Base-by-base conservation (phyloP, 306 rosid species). In the Lablab purpureus region DNA sequence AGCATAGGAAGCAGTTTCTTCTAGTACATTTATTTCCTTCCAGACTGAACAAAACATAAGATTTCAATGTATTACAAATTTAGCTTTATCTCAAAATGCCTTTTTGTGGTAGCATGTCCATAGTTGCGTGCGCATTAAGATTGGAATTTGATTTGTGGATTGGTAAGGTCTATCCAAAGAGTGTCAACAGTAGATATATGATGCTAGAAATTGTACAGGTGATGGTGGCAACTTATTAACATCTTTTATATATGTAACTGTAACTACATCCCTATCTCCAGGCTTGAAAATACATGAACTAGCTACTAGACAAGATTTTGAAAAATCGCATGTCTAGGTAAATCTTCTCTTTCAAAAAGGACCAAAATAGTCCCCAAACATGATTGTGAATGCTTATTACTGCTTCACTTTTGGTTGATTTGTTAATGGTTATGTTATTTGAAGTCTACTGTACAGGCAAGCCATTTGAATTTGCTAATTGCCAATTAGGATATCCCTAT, bases 1-100 rank as follows among this genome's bases (percentile, higher is more conserved):
- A 81, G 67, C 28, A 36, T 21, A 30, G 14, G 50, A 66, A 74
- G 64, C 27, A 65, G 69, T 32, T 55, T 41, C 56, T 43, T 47
- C 12, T 47, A 4, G 30, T 49, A 32, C 64, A 64, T 76, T 78
- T 78, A 54, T 66, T 58, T 68, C 45, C 60, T 68, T 78, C 36
- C 14, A 55, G 54, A 7, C 37, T 6, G 30, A 23, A 67, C 12
- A 67, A 50, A 73, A 27, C 73, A 40, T 52, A 11, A 54, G 23
- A 60, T 56, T 59, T 74, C 28, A 23, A 58, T 59, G 27, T 58
- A 55, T 58, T 36, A 18, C 28, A 62, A 43, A 12, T 34, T 18
- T 30, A 74, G 56, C 18, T 58, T 58, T 23, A 72, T 22, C 13
- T 7, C 14, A 63, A 32, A 32, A 63, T 60, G 67, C 34, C 3